phyloP scores from a whole-genome alignment of 163 green algal genomes.

The Scenedesmus sp. region DNA sequence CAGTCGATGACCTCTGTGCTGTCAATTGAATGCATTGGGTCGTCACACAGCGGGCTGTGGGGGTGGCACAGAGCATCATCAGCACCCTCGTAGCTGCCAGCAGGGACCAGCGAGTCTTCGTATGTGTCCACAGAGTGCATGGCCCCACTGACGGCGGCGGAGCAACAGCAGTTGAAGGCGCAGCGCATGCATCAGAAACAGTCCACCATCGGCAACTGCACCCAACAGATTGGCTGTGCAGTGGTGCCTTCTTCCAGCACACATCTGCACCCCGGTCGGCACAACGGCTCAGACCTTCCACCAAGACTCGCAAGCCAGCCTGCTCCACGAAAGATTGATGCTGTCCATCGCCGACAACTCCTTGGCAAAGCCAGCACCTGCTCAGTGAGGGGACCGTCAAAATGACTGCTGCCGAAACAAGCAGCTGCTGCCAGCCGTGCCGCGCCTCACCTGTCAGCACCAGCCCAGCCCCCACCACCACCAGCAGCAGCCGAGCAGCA shows the following conservation, averaged over 20 bases:
- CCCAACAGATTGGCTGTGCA: too few relatives aligned
- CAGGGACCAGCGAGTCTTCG: neutral
- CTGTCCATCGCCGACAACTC: too few relatives aligned
- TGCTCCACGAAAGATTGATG: too few relatives aligned
- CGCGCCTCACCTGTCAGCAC: neutral
- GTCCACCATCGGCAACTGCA: too few relatives aligned
- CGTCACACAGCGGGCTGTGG: neutral
- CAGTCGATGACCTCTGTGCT: neutral
- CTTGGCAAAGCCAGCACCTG: too few relatives aligned
- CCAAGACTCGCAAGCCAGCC: too few relatives aligned
- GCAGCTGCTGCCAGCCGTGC: neutral
- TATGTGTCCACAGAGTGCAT: neutral
- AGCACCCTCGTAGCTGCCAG: neutral
- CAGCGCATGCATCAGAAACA: neutral
- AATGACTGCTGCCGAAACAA: neutral
- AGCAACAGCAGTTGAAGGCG: neutral
- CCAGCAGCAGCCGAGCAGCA: constrained; percentile 4
- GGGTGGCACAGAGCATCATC: neutral
- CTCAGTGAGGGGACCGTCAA: neutral
- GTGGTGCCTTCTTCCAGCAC: too few relatives aligned
- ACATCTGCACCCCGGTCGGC: too few relatives aligned
- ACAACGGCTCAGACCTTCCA: too few relatives aligned
- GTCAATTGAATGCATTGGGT: neutral
- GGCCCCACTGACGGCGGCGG: neutral
- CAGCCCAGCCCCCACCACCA: neutral